Evolutionary conservation across 768 basidiomycete species (phyloP).

Genomic region (Terana coerulea): DNA sequence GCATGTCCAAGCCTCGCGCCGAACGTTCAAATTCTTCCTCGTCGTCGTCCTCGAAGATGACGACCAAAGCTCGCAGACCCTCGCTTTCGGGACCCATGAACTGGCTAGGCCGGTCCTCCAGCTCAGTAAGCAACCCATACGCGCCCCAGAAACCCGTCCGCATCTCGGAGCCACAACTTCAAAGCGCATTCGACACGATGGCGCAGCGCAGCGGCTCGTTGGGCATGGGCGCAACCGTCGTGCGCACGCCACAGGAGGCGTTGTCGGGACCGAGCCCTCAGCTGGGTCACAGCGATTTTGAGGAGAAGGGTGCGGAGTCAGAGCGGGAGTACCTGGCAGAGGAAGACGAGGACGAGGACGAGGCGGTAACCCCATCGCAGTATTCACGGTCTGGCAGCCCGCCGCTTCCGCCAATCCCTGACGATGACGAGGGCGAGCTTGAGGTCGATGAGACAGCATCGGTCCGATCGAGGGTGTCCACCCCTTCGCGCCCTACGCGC

Average conservation of each 20-base stretch:
- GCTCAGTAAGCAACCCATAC: conserved; percentile 24
- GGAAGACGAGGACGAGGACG: conserved; percentile 18
- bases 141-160: conserved; percentile 37
- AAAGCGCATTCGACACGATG: conserved; percentile 30
- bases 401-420: conserved; percentile 53
- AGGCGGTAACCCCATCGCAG: conserved; percentile 14
- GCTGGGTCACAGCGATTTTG: conserved; percentile 16
- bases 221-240: conserved; percentile 71
- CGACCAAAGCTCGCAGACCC: conserved; percentile 8
- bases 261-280: conserved; percentile 33
- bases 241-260: conserved; percentile 79
- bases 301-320: conserved; percentile 8
- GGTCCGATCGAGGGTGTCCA: conserved; percentile 1
- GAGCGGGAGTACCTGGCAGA: conserved; percentile 10
- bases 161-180: conserved; percentile 41
- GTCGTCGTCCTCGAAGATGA: conserved; percentile 5
- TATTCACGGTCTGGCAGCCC: conserved; percentile 40
- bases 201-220: conserved; percentile 44
- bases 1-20: conserved; percentile 1
- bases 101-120: conserved; percentile 39
- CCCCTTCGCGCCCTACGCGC: conserved; percentile 12
- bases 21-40: conserved; percentile 5
- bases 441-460: neutral
- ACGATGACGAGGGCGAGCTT: conserved; percentile 10
- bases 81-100: conserved; percentile 17